A percentile compares a stretch with the other conserved stretches of the same genome.
phyloP scores from a whole-genome alignment of 2,329 filamentous ascomycete species.

The Zymoseptoria ardabiliae region DNA sequence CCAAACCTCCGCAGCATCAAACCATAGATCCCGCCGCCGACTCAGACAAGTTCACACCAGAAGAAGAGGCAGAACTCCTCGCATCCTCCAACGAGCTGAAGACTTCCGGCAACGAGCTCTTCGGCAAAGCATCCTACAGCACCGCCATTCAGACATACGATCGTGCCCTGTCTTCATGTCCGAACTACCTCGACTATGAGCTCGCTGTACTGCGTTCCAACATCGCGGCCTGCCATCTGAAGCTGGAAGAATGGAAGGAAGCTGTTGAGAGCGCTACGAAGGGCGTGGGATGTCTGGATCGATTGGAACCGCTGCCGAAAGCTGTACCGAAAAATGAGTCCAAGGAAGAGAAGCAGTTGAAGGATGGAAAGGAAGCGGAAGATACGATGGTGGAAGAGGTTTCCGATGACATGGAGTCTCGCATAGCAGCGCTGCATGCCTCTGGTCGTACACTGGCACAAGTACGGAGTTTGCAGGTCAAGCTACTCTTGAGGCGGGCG shows the following conservation, averaged over 20 bases:
- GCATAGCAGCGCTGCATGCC: constrained; percentile 37
- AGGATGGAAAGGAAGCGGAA: constrained; percentile 21
- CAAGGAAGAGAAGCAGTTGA: constrained; percentile 16
- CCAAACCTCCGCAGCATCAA: constrained; percentile 2
- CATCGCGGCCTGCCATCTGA: constrained; percentile 80
- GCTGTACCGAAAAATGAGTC: constrained; percentile 18
- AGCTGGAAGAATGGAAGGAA: constrained; percentile 77
- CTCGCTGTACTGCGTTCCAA: constrained; percentile 82
- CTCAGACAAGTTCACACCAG: constrained; percentile 32
- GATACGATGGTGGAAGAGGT: constrained; percentile 44
- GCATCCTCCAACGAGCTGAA: constrained; percentile 67
- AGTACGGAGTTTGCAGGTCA: constrained; percentile 69
- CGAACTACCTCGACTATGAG: constrained; percentile 80
- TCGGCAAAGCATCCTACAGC: constrained; percentile 62
- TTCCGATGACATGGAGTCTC: constrained; percentile 36
- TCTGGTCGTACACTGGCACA: constrained; percentile 48
- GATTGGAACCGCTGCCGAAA: constrained; percentile 43
- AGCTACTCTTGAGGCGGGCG: constrained; percentile 73
- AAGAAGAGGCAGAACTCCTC: constrained; percentile 52
- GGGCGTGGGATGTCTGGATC: constrained; percentile 65
- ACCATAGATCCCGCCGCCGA: constrained; percentile 6
- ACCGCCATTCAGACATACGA: constrained; percentile 78
- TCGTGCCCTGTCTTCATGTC: constrained; percentile 68
- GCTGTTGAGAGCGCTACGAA: constrained; percentile 66
- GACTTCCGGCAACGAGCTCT: constrained; percentile 69